A percentile compares a stretch with the other conserved stretches of the same genome.
These are phyloP conservation scores for Leccinum arenicola DNA, from an alignment of 768 basidiomycete species.

Conservation along the genomic window DNA sequence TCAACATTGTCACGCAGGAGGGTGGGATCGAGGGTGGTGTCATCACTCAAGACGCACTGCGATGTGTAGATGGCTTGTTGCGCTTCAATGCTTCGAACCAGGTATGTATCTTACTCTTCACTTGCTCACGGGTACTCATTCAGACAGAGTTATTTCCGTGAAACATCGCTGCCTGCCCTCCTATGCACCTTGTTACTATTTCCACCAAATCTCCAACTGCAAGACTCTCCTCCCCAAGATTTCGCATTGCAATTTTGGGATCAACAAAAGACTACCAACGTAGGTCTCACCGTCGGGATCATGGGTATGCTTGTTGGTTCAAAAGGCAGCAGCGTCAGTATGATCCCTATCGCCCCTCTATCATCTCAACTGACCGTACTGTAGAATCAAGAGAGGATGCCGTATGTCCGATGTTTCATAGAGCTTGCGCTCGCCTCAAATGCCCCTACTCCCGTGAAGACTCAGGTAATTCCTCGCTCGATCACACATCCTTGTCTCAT, in stretches of 20 bases:
- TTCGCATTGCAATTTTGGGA: conserved; percentile 98
- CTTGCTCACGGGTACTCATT: conserved; percentile 14
- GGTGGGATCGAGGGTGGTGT: conserved; percentile 91
- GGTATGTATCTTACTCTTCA: conserved; percentile 40
- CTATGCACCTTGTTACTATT: conserved; percentile 70
- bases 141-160: conserved; percentile 90
- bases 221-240: conserved; percentile 70
- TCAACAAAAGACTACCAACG: conserved; percentile 81
- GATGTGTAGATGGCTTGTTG: conserved; percentile 81
- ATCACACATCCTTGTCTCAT: conserved; percentile 27
- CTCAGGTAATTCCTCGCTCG: conserved; percentile 52
- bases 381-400: conserved; percentile 54
- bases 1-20: conserved; percentile 82
- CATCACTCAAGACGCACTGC: conserved; percentile 81
- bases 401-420: conserved; percentile 73
- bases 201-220: conserved; percentile 57
- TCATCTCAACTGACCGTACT: conserved; percentile 2
- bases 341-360: not conserved
- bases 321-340: conserved; percentile 61
- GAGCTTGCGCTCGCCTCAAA: conserved; percentile 94
- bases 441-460: conserved; percentile 83
- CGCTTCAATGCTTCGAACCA: conserved; percentile 95
- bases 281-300: conserved; percentile 73
- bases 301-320: conserved; percentile 83
- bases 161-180: conserved; percentile 70